Conservation (phyloP, 176 grass and related monocot species). For the Hsuehochloa calcarea region DNA sequence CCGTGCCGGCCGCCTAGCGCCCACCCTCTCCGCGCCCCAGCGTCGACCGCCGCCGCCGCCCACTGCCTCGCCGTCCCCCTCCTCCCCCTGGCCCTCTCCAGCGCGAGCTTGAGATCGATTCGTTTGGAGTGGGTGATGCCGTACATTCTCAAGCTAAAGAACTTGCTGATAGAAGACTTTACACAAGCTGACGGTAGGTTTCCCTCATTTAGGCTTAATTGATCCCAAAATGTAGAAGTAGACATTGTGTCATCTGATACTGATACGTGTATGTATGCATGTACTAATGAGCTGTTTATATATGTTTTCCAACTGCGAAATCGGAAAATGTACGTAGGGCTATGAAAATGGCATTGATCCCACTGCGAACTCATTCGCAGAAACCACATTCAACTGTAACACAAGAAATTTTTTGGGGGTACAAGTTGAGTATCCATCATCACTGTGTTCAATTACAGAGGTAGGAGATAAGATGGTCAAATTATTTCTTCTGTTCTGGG, state of each 20-base stretch:
- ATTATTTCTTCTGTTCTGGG: not conserved
- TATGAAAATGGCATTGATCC: not conserved
- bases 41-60: too few species aligned
- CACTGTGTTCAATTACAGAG: not conserved
- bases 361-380: not conserved
- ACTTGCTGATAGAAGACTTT: not conserved
- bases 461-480: not conserved
- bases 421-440: not conserved
- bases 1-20: too few species aligned
- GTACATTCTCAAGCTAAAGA: slow-evolving; percentile 2
- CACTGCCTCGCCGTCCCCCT: too few species aligned
- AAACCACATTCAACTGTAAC: not conserved
- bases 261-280: not conserved
- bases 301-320: not conserved
- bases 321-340: not conserved
- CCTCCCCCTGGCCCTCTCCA: too few species aligned
- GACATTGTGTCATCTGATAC: not conserved
- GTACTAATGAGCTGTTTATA: not conserved
- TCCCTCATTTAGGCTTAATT: not conserved
- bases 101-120: too few species aligned
- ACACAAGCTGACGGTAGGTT: not conserved
- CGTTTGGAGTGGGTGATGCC: not conserved
- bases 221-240: not conserved
- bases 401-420: not conserved
- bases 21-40: too few species aligned